Conservation (phyloP, 2,329 filamentous ascomycete species). For the Trichocomaceae sp. region DNA sequence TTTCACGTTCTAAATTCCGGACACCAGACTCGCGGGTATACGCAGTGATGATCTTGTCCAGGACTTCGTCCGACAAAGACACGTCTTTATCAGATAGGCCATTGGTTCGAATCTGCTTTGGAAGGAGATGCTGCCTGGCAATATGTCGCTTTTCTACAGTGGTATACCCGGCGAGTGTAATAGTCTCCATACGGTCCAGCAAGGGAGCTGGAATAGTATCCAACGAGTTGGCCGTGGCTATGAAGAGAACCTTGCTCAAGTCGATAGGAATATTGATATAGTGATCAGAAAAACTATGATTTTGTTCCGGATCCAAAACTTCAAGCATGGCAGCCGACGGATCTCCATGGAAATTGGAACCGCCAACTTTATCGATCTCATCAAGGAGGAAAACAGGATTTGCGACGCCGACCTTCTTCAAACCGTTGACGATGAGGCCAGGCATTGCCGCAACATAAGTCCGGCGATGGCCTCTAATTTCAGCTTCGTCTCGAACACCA, state of each 20-base stretch:
- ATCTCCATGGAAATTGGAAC: constrained; percentile 87
- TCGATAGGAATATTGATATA: constrained; percentile 95
- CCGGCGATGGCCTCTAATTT: constrained; percentile 87
- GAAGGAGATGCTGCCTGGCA: constrained; percentile 84
- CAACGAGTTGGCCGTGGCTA: constrained; percentile 89
- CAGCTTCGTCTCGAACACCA: constrained; percentile 90
- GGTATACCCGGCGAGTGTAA: constrained; percentile 88
- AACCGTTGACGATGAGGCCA: constrained; percentile 81
- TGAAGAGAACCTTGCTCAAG: constrained; percentile 92
- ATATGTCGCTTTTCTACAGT: constrained; percentile 96
- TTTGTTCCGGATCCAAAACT: constrained; percentile 95
- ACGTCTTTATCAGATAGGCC: constrained; percentile 73
- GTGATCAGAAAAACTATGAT: constrained; percentile 89
- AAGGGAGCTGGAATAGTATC: constrained; percentile 93
- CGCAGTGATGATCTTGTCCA: constrained; percentile 90
- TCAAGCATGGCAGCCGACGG: constrained; percentile 97
- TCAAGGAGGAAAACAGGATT: constrained; percentile 95
- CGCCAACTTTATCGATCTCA: constrained; percentile 95
- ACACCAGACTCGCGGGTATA: constrained; percentile 97
- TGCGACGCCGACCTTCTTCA: constrained; percentile 91
- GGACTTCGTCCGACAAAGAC: constrained; percentile 68
- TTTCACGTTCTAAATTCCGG: constrained; percentile 89
- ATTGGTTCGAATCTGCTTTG: constrained; percentile 89
- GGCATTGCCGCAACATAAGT: constrained; percentile 99
- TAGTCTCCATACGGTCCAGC: constrained; percentile 94